phyloP scores from a whole-genome alignment of 371 early-diverging fungal species.

The Mucor irregularis region DNA sequence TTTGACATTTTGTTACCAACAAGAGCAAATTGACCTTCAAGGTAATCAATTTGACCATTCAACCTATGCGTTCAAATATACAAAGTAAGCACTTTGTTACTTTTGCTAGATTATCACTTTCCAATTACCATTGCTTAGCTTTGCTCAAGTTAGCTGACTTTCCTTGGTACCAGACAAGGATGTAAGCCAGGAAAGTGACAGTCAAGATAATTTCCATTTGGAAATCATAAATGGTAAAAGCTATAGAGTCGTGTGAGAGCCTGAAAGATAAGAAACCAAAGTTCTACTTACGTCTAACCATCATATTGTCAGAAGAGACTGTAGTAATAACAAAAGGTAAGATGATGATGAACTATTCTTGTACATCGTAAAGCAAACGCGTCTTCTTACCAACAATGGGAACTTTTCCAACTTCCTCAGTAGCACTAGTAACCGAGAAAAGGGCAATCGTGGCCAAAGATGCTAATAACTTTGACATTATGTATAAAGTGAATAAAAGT shows the following conservation, averaged over 20 bases:
- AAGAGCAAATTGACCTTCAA: slow-evolving; percentile 60
- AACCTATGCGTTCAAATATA: slow-evolving; percentile 44
- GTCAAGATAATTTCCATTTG: slow-evolving; percentile 32
- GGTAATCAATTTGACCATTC: slow-evolving; percentile 28
- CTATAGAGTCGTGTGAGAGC: slow-evolving; percentile 1
- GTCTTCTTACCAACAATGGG: slow-evolving; percentile 9
- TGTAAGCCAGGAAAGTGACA: slow-evolving; percentile 18
- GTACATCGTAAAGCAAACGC: not conserved
- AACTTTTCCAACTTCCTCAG: slow-evolving; percentile 1
- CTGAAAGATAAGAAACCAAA: not conserved
- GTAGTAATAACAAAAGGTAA: not conserved
- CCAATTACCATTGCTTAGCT: slow-evolving; percentile 42
- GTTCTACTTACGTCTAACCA: slow-evolving; percentile 18
- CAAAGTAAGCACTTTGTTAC: not conserved
- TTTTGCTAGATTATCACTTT: not conserved
- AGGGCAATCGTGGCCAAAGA: not conserved
- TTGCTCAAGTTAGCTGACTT: slow-evolving; percentile 29
- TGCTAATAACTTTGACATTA: slow-evolving; percentile 14
- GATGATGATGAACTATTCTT: not conserved
- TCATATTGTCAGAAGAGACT: slow-evolving; percentile 4
- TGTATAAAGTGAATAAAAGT: too few relatives aligned
- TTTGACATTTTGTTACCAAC: slow-evolving; percentile 62
- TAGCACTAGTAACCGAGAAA: not conserved
- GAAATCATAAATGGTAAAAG: slow-evolving; percentile 30
- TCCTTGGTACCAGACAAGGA: slow-evolving; percentile 34